A percentile compares a stretch with the other conserved stretches of the same genome.
Conservation (phyloP, 2,329 filamentous ascomycete genomes). For the Didymella arachidicola region DNA sequence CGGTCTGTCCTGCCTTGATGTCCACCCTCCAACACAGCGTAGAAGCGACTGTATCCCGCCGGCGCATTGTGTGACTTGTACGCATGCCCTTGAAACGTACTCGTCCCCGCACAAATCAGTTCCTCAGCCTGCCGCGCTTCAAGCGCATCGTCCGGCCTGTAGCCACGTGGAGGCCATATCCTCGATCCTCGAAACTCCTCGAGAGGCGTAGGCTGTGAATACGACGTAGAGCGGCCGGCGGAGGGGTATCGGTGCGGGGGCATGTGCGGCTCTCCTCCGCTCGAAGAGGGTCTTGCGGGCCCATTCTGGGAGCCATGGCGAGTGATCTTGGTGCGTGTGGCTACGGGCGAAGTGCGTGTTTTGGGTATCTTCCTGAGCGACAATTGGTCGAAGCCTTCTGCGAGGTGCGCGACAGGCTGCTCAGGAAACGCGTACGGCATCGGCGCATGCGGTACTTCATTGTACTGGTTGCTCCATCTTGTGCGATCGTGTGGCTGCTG, state of each 20-base stretch:
- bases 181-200: slow-evolving; percentile 48
- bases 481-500: slow-evolving; percentile 41
- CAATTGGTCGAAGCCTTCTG: slow-evolving; percentile 36
- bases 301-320: slow-evolving; percentile 49
- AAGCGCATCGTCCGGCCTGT: slow-evolving; percentile 44
- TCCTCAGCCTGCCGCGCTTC: slow-evolving; percentile 47
- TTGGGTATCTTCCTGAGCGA: slow-evolving; percentile 38
- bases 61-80: slow-evolving; percentile 49
- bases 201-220: slow-evolving; percentile 48
- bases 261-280: slow-evolving; percentile 42
- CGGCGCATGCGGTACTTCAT: slow-evolving; percentile 35
- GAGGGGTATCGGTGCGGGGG: slow-evolving; percentile 37
- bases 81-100: slow-evolving; percentile 52
- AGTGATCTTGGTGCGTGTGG: slow-evolving; percentile 45
- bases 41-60: slow-evolving; percentile 50
- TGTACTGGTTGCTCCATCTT: slow-evolving; percentile 16
- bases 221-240: slow-evolving; percentile 44
- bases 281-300: slow-evolving; percentile 43
- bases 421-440: slow-evolving; percentile 41
- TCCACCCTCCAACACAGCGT: slow-evolving; percentile 52
- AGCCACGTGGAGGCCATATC: slow-evolving; percentile 53
- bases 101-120: slow-evolving; percentile 50
- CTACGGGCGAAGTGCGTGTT: slow-evolving; percentile 46
- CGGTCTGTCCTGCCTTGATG: slow-evolving; percentile 51
- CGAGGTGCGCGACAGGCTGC: slow-evolving; percentile 32